Percentiles rank a stretch among this genome's conserved stretches.
These are phyloP conservation scores for Populus tomentosa DNA, from an alignment of 441 rosid species.

Conservation along the genomic window DNA sequence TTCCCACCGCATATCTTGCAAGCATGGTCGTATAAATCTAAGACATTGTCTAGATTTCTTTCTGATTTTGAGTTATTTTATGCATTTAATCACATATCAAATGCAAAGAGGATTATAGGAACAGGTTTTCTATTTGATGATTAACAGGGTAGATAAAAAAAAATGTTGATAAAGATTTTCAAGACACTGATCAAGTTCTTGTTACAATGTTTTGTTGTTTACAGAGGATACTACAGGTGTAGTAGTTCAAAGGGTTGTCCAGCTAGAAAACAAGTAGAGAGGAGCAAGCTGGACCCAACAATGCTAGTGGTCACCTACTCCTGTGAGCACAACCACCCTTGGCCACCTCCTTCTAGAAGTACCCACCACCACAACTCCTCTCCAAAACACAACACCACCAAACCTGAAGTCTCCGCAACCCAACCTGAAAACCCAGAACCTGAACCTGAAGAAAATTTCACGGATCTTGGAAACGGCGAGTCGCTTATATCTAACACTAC, in stretches of 20 bases:
- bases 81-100: background rate
- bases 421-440: conserved; percentile 26
- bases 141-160: background rate
- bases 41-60: background rate
- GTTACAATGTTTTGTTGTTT: background rate
- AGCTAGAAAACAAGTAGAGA: conserved; percentile 88
- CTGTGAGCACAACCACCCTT: conserved; percentile 82
- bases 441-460: conserved; percentile 38
- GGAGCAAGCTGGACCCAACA: conserved; percentile 74
- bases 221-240: conserved; percentile 89
- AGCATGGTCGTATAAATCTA: background rate
- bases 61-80: background rate
- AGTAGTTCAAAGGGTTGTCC: conserved; percentile 98
- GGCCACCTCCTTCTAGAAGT: conserved; percentile 51
- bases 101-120: background rate
- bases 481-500: conserved; percentile 26
- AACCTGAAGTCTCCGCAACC: conserved; percentile 15
- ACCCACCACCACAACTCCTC: conserved; percentile 35
- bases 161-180: background rate
- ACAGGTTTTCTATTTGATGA: background rate
- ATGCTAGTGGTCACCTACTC: conserved; percentile 85
- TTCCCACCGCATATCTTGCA: background rate
- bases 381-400: conserved; percentile 4
- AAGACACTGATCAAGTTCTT: background rate
- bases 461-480: conserved; percentile 39